Conservation (phyloP, 2,329 filamentous ascomycete species). For the Xylariaceae sp. region DNA sequence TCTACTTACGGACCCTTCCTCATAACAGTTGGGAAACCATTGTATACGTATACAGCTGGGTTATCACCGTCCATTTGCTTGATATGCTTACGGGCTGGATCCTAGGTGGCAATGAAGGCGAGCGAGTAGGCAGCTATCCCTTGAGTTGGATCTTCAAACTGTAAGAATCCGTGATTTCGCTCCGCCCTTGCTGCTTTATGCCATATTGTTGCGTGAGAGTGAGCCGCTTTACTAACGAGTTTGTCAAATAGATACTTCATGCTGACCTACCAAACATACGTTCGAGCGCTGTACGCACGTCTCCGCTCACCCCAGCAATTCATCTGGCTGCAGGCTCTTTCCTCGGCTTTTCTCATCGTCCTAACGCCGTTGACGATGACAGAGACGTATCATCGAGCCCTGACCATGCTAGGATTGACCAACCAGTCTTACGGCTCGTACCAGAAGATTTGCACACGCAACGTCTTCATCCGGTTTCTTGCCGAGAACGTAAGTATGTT, state of each 20-base stretch:
- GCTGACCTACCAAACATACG: constrained; percentile 66
- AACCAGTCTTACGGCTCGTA: constrained; percentile 57
- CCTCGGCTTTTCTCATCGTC: constrained; percentile 57
- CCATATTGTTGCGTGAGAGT: not conserved
- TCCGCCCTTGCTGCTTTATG: not conserved
- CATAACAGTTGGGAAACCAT: constrained; percentile 63
- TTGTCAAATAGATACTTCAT: constrained; percentile 29
- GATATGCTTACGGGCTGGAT: constrained; percentile 63
- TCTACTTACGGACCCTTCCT: constrained; percentile 61
- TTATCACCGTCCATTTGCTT: constrained; percentile 59
- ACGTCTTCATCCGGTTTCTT: constrained; percentile 62
- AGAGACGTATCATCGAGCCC: constrained; percentile 49
- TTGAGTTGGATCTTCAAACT: constrained; percentile 66
- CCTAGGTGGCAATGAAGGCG: constrained; percentile 58
- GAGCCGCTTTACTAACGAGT: constrained; percentile 15
- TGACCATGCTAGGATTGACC: constrained; percentile 51
- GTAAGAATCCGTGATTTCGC: constrained; percentile 35
- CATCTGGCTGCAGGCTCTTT: constrained; percentile 59
- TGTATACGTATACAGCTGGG: constrained; percentile 66
- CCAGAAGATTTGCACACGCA: constrained; percentile 60
- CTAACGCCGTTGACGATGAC: constrained; percentile 62
- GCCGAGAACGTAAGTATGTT: constrained; percentile 65
- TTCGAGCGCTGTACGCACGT: constrained; percentile 62
- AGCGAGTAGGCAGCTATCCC: constrained; percentile 64
- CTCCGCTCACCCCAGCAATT: constrained; percentile 62